Percentiles rank a stretch among this genome's conserved stretches.
Evolutionary conservation across 805 yeast genomes (phyloP).

Genomic region (Jamesozyma hellenica): DNA sequence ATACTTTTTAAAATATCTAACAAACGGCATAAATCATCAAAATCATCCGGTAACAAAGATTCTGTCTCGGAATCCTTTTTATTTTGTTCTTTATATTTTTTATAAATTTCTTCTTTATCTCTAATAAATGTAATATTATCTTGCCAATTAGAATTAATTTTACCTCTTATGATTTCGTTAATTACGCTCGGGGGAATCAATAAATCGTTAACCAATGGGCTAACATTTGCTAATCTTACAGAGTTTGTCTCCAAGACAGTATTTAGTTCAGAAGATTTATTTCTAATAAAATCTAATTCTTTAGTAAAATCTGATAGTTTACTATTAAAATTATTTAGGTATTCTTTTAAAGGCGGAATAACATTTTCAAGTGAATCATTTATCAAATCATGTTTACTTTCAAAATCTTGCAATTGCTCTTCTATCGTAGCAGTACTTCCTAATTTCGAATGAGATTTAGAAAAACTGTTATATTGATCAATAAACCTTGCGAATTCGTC

Average conservation of each 20-base stretch:
- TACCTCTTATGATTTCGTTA: constrained; percentile 45
- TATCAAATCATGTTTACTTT: constrained; percentile 12
- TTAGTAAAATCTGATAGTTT: constrained; percentile 46
- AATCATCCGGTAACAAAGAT: constrained; percentile 19
- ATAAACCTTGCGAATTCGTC: constrained; percentile 2
- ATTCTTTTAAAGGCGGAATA: constrained; percentile 41
- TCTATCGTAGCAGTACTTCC: constrained; percentile 6
- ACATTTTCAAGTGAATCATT: constrained; percentile 18
- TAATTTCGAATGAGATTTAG: constrained; percentile 4
- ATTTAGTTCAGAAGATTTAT: constrained; percentile 41
- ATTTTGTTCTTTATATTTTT: constrained; percentile 27
- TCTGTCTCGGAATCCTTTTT: background rate
- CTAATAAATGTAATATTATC: constrained; percentile 49
- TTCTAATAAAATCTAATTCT: constrained; percentile 53
- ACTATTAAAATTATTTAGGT: constrained; percentile 45
- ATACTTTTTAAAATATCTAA: constrained; percentile 47
- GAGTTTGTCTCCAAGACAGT: constrained; percentile 39
- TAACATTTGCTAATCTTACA: constrained; percentile 41
- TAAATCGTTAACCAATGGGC: constrained; percentile 68
- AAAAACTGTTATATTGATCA: constrained; percentile 1
- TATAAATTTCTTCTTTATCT: constrained; percentile 50
- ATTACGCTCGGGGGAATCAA: constrained; percentile 67
- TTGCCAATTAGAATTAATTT: constrained; percentile 50
- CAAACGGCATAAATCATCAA: constrained; percentile 14
- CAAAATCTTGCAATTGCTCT: constrained; percentile 12